phyloP scores from a whole-genome alignment of 495 filamentous ascomycete genomes.

The Choiromyces venosus region DNA sequence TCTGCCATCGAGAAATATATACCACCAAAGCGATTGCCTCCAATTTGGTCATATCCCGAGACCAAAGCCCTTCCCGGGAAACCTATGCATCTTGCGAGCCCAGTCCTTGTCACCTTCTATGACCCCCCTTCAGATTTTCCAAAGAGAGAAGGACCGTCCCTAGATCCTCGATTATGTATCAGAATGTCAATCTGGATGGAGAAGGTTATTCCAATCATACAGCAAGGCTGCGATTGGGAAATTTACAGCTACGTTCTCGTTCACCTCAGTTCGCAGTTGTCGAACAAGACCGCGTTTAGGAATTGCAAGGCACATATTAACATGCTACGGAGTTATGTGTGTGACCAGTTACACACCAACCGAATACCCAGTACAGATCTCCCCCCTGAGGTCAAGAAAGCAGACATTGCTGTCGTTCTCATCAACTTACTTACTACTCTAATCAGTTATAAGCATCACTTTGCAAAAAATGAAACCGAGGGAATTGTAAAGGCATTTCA shows the following conservation, averaged over 20 bases:
- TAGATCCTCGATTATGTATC: constrained; percentile 47
- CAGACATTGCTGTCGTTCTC: constrained; percentile 80
- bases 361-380: constrained; percentile 69
- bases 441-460: constrained; percentile 78
- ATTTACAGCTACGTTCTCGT: constrained; percentile 84
- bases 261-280: constrained; percentile 79
- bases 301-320: constrained; percentile 66
- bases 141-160: constrained; percentile 47
- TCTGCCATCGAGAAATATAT: constrained; percentile 21
- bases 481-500: constrained; percentile 81
- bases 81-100: constrained; percentile 38
- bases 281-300: constrained; percentile 79
- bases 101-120: constrained; percentile 42
- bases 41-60: constrained; percentile 41
- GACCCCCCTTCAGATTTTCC: constrained; percentile 36
- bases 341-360: constrained; percentile 70
- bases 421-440: constrained; percentile 79
- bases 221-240: constrained; percentile 82
- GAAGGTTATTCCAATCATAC: constrained; percentile 63
- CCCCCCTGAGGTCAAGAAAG: constrained; percentile 70
- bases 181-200: constrained; percentile 73
- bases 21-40: constrained; percentile 20
- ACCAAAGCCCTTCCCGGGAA: constrained; percentile 41
- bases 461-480: constrained; percentile 78
- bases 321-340: constrained; percentile 67